These are phyloP conservation scores for Penicillium atrosanguineum DNA, from an alignment of 495 filamentous ascomycete species.

Conservation along the genomic window DNA sequence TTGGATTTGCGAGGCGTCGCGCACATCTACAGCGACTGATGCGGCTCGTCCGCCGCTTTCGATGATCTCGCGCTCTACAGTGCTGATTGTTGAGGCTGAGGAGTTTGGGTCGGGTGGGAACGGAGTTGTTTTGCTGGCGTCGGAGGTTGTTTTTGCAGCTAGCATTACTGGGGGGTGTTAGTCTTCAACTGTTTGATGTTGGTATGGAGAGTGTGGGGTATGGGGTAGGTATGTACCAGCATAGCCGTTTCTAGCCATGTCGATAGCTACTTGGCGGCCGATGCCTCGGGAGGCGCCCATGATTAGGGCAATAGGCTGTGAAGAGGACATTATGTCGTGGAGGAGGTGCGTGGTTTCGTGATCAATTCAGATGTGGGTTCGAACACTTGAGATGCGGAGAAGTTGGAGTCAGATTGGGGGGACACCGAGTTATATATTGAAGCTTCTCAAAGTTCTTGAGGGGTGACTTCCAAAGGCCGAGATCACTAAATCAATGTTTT, in stretches of 20 bases:
- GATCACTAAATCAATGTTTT: constrained; percentile 9
- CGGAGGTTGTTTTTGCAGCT: constrained; percentile 74
- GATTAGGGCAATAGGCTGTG: constrained; percentile 59
- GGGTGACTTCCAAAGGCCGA: not conserved
- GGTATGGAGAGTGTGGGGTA: not conserved
- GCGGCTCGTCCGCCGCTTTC: constrained; percentile 63
- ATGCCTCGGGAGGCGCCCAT: constrained; percentile 77
- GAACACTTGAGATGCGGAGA: not conserved
- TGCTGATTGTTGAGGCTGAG: constrained; percentile 72
- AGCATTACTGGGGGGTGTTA: constrained; percentile 61
- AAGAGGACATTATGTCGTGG: constrained; percentile 18
- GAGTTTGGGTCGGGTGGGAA: constrained; percentile 88
- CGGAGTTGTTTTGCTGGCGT: constrained; percentile 51
- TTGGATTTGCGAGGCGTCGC: constrained; percentile 61
- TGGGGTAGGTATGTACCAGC: constrained; percentile 44
- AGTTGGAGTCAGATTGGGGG: not conserved
- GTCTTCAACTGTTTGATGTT: constrained; percentile 5
- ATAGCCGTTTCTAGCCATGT: constrained; percentile 69
- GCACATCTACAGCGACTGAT: constrained; percentile 69
- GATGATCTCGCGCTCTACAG: constrained; percentile 75
- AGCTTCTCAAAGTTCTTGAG: not conserved
- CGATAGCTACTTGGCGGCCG: constrained; percentile 74
- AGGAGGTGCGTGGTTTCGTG: not conserved
- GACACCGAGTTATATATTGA: not conserved
- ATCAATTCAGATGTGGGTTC: not conserved